Percentiles rank a stretch among this genome's conserved stretches.
Conservation (phyloP, 768 basidiomycete genomes). For the Candolleomyces eurysporus region DNA sequence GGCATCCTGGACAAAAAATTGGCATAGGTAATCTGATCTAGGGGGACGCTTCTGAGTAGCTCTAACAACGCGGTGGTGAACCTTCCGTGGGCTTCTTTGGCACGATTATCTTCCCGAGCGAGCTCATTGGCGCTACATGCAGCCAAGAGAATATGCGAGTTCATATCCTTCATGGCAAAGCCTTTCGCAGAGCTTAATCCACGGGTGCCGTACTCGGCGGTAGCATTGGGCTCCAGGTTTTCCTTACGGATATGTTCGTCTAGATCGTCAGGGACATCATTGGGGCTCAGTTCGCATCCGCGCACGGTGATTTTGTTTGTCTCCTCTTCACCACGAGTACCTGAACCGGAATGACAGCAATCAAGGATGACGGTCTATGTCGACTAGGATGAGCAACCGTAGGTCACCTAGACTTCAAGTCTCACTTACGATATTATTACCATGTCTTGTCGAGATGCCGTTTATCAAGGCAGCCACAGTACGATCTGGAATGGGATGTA, state of each 20-base stretch:
- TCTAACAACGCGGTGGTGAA: slow-evolving; percentile 31
- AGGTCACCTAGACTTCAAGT: neutral
- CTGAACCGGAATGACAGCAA: slow-evolving; percentile 42
- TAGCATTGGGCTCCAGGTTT: too few relatives aligned
- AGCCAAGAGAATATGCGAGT: slow-evolving; percentile 40
- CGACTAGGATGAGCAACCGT: neutral
- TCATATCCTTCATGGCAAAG: slow-evolving; percentile 23
- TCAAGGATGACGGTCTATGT: slow-evolving; percentile 45
- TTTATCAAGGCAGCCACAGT: slow-evolving; percentile 36
- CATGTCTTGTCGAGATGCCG: slow-evolving; percentile 33
- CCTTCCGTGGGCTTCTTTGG: slow-evolving; percentile 14
- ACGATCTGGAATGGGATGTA: slow-evolving; percentile 41
- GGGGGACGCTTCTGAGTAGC: slow-evolving; percentile 17
- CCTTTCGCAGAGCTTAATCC: neutral
- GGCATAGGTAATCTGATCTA: slow-evolving; percentile 28
- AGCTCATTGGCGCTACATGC: slow-evolving; percentile 40
- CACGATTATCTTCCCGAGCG: slow-evolving; percentile 9
- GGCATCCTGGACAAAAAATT: slow-evolving; percentile 29
- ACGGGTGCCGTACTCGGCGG: neutral
- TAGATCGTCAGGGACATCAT: slow-evolving; percentile 14
- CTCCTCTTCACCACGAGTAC: slow-evolving; percentile 19
- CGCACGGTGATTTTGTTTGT: neutral
- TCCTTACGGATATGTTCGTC: slow-evolving; percentile 23
- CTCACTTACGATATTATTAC: slow-evolving; percentile 40
- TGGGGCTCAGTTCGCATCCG: neutral